These are phyloP conservation scores for Corrigiola litoralis DNA, from an alignment of 179 eudicot genomes.

Conservation along the genomic window DNA sequence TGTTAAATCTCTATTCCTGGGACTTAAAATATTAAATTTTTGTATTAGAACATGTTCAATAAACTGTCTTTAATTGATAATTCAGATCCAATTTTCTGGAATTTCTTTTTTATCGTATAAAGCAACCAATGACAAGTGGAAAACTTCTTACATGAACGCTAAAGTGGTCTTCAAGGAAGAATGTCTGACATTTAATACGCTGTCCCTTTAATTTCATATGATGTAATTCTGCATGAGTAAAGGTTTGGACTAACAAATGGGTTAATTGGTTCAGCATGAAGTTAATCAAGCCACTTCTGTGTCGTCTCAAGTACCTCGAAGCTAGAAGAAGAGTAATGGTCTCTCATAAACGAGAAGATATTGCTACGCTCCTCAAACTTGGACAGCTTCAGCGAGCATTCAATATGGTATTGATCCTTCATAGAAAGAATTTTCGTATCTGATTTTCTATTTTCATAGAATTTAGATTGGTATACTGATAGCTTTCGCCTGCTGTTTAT, in stretches of 20 bases:
- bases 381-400: conserved; percentile 30
- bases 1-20: too few relatives aligned
- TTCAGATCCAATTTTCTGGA: too few relatives aligned
- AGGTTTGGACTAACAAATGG: neutral
- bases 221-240: neutral
- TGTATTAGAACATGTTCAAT: too few relatives aligned
- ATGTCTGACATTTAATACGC: neutral
- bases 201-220: neutral
- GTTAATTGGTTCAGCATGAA: conserved; percentile 30
- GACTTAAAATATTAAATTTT: too few relatives aligned
- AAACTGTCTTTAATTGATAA: too few relatives aligned
- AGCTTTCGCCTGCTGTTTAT: neutral
- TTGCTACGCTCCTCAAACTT: conserved; percentile 28
- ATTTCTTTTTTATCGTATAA: too few relatives aligned
- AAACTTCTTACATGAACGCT: too few relatives aligned
- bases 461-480: neutral
- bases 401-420: conserved; percentile 26
- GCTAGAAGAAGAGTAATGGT: conserved; percentile 34
- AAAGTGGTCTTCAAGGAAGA: too few relatives aligned
- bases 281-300: conserved; percentile 23
- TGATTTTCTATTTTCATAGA: neutral
- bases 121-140: too few relatives aligned
- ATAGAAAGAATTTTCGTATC: neutral
- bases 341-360: conserved; percentile 30
- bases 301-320: conserved; percentile 24